Conservation (phyloP, 1,284 basidiomycete species). For the Peniophora sp. region DNA sequence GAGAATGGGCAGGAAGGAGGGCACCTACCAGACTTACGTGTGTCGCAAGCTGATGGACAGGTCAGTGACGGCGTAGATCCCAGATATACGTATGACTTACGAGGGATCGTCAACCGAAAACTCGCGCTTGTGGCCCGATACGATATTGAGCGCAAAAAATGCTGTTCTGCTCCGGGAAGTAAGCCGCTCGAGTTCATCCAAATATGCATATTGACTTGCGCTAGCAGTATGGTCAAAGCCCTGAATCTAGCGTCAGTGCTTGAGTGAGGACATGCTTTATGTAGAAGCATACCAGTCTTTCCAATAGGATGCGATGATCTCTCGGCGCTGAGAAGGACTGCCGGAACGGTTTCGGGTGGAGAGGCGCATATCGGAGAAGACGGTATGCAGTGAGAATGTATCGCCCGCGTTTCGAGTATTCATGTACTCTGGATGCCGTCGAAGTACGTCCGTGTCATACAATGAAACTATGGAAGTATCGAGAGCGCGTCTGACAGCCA, state of each 20-base stretch:
- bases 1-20: slow-evolving; percentile 20
- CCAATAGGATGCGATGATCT: slow-evolving; percentile 44
- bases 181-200: background rate
- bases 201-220: slow-evolving; percentile 37
- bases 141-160: slow-evolving; percentile 62
- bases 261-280: too few relatives aligned
- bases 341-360: background rate
- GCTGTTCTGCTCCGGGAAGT: slow-evolving; percentile 37
- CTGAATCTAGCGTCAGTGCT: slow-evolving; percentile 28
- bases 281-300: slow-evolving; percentile 67
- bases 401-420: background rate
- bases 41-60: slow-evolving; percentile 32
- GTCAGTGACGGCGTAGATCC: slow-evolving; percentile 1
- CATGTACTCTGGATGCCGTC: too few relatives aligned
- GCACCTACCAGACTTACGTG: slow-evolving; percentile 44
- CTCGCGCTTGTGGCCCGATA: slow-evolving; percentile 76
- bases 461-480: too few relatives aligned
- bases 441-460: too few relatives aligned
- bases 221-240: slow-evolving; percentile 61
- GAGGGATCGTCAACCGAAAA: slow-evolving; percentile 81
- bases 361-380: background rate
- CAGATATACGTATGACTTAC: slow-evolving; percentile 28
- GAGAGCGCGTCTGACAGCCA: too few relatives aligned
- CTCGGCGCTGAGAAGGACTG: background rate
- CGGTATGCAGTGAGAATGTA: background rate